Evolutionary conservation across 2,329 filamentous ascomycete species (phyloP), one percentile per base, ranked within the genome.

Genomic region (Metarhizium album): DNA sequence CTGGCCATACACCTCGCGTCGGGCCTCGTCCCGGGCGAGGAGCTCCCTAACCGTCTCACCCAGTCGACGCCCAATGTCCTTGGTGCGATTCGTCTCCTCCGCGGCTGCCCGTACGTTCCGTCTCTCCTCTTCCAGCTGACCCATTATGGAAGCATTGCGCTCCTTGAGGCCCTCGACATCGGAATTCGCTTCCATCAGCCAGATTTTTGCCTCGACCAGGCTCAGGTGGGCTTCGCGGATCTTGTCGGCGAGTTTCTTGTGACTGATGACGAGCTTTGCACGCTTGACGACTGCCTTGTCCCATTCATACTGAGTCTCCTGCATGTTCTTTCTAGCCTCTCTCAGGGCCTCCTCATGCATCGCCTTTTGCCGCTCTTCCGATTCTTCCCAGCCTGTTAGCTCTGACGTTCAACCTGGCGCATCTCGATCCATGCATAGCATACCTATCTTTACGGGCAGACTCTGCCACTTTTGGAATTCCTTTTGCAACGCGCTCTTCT

Each of bases 171-270:
- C 78, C 43, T 80, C 74, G 2, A 86, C 67, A 60, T 98, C 93
- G 0, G 90, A 96, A n/a, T 74, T 66, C 1, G 89, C 90, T 70
- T 98, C 93, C 29, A 94, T 78, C 1, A 79, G 70, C 54, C 82
- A 75, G 43, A 96, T 74, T 57, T 87, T 78, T 2, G 79, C 81
- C 59, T 90, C 82, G 16, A 90, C 67, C 11, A 88, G 69, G 14
- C 78, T 76, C 45, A 83, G 74, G 48, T 86, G 80, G 5, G 80
- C 74, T 46, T 72, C 66, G 14, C 80, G 78, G 43, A 95, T 76
- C 20, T 67, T 62, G n/a, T 76, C 74, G 7, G 94, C 76, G 4
- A 79, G 71, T 56, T 78, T 75, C 64, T 83, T 71, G 57, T 77
- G 75, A 40, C 66, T 61, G 33, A 84, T 62, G 27, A 74, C 70